A percentile compares a stretch with the other conserved stretches of the same genome.
These are phyloP conservation scores for Fraxinus baroniana DNA, from an alignment of 305 asterid genomes.

Conservation along the genomic window DNA sequence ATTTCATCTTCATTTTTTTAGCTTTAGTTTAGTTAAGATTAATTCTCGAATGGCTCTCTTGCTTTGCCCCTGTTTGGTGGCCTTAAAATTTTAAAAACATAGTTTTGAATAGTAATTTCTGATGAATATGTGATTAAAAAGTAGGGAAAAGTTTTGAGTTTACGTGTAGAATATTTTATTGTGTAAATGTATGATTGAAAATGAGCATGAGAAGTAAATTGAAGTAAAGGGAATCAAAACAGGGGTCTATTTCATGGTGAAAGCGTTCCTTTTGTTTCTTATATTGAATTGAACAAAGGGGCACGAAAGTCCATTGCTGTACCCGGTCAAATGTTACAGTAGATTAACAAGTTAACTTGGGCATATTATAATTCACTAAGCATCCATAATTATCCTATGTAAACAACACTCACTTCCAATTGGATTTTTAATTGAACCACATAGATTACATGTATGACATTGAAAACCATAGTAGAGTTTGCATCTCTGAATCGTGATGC, in stretches of 20 bases:
- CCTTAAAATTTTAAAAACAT: background rate
- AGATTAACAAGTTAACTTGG: background rate
- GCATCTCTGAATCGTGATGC: background rate
- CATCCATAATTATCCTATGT: background rate
- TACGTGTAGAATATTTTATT: background rate
- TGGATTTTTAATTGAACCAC: background rate
- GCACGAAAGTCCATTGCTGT: background rate
- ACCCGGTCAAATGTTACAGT: background rate
- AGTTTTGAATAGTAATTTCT: background rate
- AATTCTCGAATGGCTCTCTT: background rate
- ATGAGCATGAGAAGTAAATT: background rate
- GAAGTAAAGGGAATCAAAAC: background rate
- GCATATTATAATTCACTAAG: background rate
- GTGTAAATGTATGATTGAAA: background rate
- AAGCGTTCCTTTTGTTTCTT: background rate
- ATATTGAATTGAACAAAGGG: background rate
- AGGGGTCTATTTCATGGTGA: background rate
- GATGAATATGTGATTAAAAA: background rate
- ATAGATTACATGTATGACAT: background rate
- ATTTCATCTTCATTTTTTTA: background rate
- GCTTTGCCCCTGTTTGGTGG: background rate
- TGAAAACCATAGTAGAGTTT: background rate
- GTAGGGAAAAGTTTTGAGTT: background rate
- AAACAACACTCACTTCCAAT: background rate
- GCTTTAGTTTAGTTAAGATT: background rate